phyloP scores from a whole-genome alignment of 2,329 filamentous ascomycete species.

The Trichophyton mentagrophytes region DNA sequence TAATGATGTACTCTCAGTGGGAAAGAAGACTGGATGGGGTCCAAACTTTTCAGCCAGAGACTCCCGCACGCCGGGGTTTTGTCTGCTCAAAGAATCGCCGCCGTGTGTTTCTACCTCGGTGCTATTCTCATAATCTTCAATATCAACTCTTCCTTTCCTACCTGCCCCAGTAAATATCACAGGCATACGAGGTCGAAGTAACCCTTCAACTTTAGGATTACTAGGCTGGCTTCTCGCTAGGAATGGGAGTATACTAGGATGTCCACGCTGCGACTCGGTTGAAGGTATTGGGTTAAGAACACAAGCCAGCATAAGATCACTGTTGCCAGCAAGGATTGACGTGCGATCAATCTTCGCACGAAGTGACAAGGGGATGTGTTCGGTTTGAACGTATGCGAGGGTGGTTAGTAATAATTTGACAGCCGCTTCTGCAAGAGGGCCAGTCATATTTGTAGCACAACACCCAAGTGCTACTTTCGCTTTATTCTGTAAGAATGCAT shows the following conservation, averaged over 20 bases:
- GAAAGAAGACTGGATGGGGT: constrained; percentile 18
- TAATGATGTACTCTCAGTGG: not conserved
- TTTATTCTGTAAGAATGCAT: constrained; percentile 51
- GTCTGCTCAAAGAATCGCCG: not conserved
- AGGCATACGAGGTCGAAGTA: constrained; percentile 46
- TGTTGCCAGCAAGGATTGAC: constrained; percentile 57
- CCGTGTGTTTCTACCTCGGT: constrained; percentile 11
- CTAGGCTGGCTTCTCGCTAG: constrained; percentile 53
- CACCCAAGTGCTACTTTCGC: constrained; percentile 14
- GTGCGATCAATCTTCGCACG: constrained; percentile 69
- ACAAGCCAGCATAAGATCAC: constrained; percentile 65
- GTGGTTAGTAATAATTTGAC: constrained; percentile 48
- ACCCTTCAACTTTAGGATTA: constrained; percentile 55
- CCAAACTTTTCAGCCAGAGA: not conserved
- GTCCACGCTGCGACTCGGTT: constrained; percentile 47
- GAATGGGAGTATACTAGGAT: constrained; percentile 68
- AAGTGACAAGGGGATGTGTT: constrained; percentile 55
- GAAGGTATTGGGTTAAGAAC: constrained; percentile 64
- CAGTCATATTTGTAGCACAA: constrained; percentile 11
- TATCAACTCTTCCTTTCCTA: constrained; percentile 19
- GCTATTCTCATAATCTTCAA: constrained; percentile 17
- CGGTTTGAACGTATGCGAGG: constrained; percentile 51
- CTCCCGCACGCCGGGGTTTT: not conserved
- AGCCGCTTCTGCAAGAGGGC: constrained; percentile 44
- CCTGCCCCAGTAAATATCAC: constrained; percentile 23